phyloP scores from a whole-genome alignment of 495 filamentous ascomycete species.

The Penicillium egyptiacum region DNA sequence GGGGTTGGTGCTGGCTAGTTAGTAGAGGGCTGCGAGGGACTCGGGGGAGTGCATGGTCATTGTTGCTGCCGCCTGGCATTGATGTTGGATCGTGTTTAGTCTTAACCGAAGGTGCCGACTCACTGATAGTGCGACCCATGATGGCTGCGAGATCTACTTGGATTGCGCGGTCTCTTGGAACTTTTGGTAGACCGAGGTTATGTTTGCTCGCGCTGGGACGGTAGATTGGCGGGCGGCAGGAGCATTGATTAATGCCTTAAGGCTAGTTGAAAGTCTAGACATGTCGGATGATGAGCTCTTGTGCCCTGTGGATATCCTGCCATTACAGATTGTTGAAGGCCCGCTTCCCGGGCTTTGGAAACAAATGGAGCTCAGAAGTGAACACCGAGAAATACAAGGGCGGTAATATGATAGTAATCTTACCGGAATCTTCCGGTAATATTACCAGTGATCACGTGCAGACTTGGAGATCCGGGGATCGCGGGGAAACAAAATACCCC shows the following conservation, averaged over 20 bases:
- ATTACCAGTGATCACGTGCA: conserved; percentile 1
- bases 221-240: conserved; percentile 65
- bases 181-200: conserved; percentile 57
- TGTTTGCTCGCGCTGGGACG: conserved; percentile 59
- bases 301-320: not conserved
- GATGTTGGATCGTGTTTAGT: not conserved
- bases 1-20: conserved; percentile 46
- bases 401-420: not conserved
- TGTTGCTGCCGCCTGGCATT: conserved; percentile 62
- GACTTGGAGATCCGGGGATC: conserved; percentile 6
- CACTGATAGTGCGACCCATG: conserved; percentile 66
- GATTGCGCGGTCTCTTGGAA: conserved; percentile 55
- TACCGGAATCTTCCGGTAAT: not conserved
- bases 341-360: not conserved
- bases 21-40: conserved; percentile 56
- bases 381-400: conserved; percentile 7
- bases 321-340: conserved; percentile 6
- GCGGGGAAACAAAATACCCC: conserved; percentile 1
- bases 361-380: conserved; percentile 13
- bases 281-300: conserved; percentile 35
- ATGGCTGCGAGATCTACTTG: conserved; percentile 55
- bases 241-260: conserved; percentile 73
- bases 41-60: conserved; percentile 74
- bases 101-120: conserved; percentile 17
- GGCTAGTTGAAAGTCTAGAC: conserved; percentile 64